Base-by-base conservation (phyloP, 345 rosid genomes). In the Ceriops zippeliana region DNA sequence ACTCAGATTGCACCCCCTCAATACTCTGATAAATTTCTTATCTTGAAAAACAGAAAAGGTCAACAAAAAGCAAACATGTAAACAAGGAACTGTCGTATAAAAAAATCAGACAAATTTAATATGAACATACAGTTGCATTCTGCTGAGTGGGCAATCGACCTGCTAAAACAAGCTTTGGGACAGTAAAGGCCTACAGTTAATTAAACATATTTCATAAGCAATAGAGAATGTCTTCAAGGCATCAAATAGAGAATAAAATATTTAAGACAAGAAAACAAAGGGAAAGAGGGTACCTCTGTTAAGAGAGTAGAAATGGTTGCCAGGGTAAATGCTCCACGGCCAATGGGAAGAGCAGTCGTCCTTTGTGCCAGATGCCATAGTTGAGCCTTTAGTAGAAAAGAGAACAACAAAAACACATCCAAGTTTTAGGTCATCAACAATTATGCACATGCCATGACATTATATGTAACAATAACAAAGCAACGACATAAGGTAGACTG, bases 71-170 rank as follows among this genome's bases (percentile, higher is more conserved):
- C 49, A 11, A 42, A 42, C 28, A 56, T 24, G 13, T 24, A 27
- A n/a, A 56, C 17, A 56, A 27, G 26, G 16, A 56, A 56, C 0
- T 24, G 27, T 6, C 52, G 52, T 16, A 27, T 5, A 38, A 28
- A 53, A 2, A 52, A 22, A 22, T 7, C 30, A 13, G 13, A 63
- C 20, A 54, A 62, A 63, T 27, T 13, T 10, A 52, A 62, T 52
- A 63, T 58, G 59, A 70, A 86, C 97, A n/a, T 89, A 95, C 99
- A 60, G 91, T 91, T 74, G 99, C 99, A 86, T 93, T 91, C 80
- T 91, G 99, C 77, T 91, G 99, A 69, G 99, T 87, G 70, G 96
- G 99, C 83, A 91, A 82, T 67, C 93, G 97, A 81, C 99, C 99
- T 35, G 96, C 95, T 80, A 95, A 84, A 71, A 89, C 96, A 88